Conservation (phyloP, 192 early-diverging fungal species). For the Gonapodya prolifera region DNA sequence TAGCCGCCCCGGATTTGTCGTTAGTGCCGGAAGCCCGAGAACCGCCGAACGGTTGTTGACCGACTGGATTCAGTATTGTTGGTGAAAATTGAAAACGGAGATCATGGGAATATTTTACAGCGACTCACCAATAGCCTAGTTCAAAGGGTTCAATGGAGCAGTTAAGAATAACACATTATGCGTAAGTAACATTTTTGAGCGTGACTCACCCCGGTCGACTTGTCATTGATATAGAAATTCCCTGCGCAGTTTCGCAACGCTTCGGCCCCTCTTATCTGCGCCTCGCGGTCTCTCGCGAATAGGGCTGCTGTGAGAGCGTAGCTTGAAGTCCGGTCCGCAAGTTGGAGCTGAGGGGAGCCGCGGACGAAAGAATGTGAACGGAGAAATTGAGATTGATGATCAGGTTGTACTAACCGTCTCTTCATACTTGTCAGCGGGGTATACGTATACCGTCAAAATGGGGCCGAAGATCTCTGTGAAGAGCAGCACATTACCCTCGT, state of each 20-base stretch:
- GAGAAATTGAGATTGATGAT: too few relatives aligned
- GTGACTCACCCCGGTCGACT: constrained; percentile 94
- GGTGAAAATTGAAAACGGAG: too few relatives aligned
- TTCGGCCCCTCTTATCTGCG: constrained; percentile 60
- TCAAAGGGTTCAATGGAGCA: too few relatives aligned
- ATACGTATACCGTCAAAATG: constrained; percentile 83
- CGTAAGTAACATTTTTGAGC: too few relatives aligned
- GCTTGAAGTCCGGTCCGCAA: constrained; percentile 60
- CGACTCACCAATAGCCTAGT: too few relatives aligned
- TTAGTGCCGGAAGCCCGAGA: constrained; percentile 88
- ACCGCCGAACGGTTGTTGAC: constrained; percentile 97
- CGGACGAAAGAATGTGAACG: too few relatives aligned
- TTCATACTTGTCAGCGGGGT: constrained; percentile 67
- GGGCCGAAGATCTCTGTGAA: constrained; percentile 99
- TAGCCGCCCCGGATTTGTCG: constrained; percentile 90
- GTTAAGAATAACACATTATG: too few relatives aligned
- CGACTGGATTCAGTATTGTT: too few relatives aligned
- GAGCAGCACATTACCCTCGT: too few relatives aligned
- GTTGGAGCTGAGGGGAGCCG: constrained; percentile 29
- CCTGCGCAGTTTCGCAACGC: constrained; percentile 78
- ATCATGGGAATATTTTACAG: too few relatives aligned
- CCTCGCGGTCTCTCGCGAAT: constrained; percentile 81
- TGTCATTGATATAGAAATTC: constrained; percentile 99
- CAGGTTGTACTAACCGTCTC: too few relatives aligned
- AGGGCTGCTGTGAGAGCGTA: constrained; percentile 87